Evolutionary conservation across 2,329 filamentous ascomycete genomes (phyloP).

Genomic region (Exophiala mesophila): DNA sequence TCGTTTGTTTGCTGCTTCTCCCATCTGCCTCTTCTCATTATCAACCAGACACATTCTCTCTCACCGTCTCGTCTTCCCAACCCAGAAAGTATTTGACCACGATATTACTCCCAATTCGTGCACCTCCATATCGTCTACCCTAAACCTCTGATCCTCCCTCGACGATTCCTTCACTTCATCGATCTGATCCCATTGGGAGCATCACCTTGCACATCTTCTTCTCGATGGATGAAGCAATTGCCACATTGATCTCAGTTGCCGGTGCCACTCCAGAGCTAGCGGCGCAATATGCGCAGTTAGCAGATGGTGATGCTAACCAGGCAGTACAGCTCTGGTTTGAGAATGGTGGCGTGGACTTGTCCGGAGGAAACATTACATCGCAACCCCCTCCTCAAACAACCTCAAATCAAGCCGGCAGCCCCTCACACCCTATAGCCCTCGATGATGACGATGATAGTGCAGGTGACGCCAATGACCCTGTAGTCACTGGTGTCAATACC

Average conservation of each 20-base stretch:
- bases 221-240: constrained; percentile 70
- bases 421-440: constrained; percentile 56
- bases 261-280: constrained; percentile 69
- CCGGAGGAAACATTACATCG: constrained; percentile 51
- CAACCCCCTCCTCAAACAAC: constrained; percentile 29
- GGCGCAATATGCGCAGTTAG: constrained; percentile 74
- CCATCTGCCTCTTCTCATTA: background rate
- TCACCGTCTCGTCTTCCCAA: background rate
- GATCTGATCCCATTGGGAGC: background rate
- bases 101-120: too few species aligned
- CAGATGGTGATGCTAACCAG: constrained; percentile 77
- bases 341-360: constrained; percentile 61
- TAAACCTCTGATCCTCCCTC: background rate
- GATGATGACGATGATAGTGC: constrained; percentile 64
- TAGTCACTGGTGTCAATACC: constrained; percentile 31
- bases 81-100: too few species aligned
- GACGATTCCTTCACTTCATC: background rate
- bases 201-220: too few species aligned
- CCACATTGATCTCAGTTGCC: constrained; percentile 77
- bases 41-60: too few species aligned
- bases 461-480: constrained; percentile 39
- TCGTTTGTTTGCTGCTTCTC: background rate
- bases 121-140: too few species aligned
- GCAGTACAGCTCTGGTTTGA: constrained; percentile 89
- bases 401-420: constrained; percentile 11